phyloP scores from a whole-genome alignment of 306 rosid species.

The Inga oerstediana region DNA sequence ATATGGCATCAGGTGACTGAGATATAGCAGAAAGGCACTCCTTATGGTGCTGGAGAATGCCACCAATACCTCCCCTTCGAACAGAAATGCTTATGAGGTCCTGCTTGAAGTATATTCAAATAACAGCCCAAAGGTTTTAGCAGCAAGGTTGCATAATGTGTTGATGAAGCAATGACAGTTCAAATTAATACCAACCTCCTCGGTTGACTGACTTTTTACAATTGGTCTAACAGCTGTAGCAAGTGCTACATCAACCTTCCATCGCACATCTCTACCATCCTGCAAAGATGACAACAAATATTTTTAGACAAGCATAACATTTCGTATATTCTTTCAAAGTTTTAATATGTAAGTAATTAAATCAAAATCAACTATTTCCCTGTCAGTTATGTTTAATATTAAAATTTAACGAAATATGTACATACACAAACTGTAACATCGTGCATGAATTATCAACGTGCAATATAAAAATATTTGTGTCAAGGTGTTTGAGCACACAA shows the following conservation, averaged over 20 bases:
- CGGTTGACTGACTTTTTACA: slow-evolving; percentile 34
- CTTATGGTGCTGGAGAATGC: slow-evolving; percentile 51
- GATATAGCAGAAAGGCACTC: slow-evolving; percentile 65
- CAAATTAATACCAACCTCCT: slow-evolving; percentile 46
- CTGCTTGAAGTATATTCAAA: slow-evolving; percentile 33
- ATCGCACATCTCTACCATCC: slow-evolving; percentile 36
- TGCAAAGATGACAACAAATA: slow-evolving; percentile 21
- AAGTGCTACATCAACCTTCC: slow-evolving; percentile 35
- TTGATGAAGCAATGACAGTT: not conserved
- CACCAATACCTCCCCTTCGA: slow-evolving; percentile 59
- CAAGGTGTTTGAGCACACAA: too few relatives aligned
- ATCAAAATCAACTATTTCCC: too few relatives aligned
- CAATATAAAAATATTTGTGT: too few relatives aligned
- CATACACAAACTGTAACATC: too few relatives aligned
- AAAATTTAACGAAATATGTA: too few relatives aligned
- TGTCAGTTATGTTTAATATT: too few relatives aligned
- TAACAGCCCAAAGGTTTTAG: not conserved
- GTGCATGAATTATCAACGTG: too few relatives aligned
- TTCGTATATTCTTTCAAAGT: too few relatives aligned
- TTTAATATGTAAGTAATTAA: too few relatives aligned
- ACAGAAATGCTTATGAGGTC: slow-evolving; percentile 42
- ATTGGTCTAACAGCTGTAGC: slow-evolving; percentile 42
- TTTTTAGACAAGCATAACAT: not conserved
- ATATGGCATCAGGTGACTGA: slow-evolving; percentile 54
- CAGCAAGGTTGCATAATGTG: not conserved